Evolutionary conservation across 2,329 filamentous ascomycete species (phyloP), one percentile per base, ranked within the genome.

Genomic region (Pezicula neosporulosa): DNA sequence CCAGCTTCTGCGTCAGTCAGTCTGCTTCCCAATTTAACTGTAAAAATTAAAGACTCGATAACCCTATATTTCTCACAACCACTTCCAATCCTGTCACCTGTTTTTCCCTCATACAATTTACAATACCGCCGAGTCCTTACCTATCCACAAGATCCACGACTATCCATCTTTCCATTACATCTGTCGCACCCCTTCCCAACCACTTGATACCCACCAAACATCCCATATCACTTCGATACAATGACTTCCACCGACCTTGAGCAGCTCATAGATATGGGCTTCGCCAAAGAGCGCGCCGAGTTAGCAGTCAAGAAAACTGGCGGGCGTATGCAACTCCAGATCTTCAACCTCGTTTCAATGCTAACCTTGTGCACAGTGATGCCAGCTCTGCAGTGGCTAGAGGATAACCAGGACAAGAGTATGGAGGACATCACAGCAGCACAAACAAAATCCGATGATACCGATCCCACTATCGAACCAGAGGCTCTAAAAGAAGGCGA

Each of bases 331-430:
- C 75, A 24, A 33, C 16, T 39, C 19, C 46, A 19, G 44, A 48
- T 37, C 30, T 35, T 47, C 43, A 48, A 39, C 21, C 9, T 35
- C 12, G 30, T 28, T 7, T 38, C 27, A 15, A 33, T 50, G 7
- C 60, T 62, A 38, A 57, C 37, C n/a, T 28, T 50, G 3, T 9
- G 7, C 46, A 47, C 28, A 93, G 89, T 97, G 44, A 87, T 94
- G 67, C 87, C 86, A 60, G 94, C 94, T 48, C 81, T 99, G 52
- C 89, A 96, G 73, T 99, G 94, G 94, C 81, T 99, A 1, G 92
- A 96, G 67, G 82, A 88, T 62, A 96, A 95, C 67, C 86, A 95
- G 67, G 90, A 96, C 69, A 96, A 89, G 62, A 78, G 89, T 1
- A 68, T 96, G 39, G 91, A 97, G 36, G 86, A 96, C 52, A 85